Percentiles rank a stretch among this genome's conserved stretches.
These are phyloP conservation scores for Pseudocercospora ulei DNA, from an alignment of 2,329 filamentous ascomycete species.

Conservation along the genomic window DNA sequence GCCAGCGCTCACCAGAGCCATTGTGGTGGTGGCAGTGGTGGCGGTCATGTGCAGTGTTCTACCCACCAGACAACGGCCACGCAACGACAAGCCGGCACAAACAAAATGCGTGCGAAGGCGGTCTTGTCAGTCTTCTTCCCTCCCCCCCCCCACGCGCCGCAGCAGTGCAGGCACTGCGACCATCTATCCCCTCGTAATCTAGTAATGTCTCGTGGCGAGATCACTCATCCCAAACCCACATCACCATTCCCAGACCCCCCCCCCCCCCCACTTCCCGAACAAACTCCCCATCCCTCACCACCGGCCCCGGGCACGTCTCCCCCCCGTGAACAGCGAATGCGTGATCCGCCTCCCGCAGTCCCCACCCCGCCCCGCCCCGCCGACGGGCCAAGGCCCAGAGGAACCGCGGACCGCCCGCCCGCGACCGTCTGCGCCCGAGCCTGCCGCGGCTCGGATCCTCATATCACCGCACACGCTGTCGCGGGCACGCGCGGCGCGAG, in stretches of 20 bases:
- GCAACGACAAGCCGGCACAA: background rate
- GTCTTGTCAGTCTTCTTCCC: constrained; percentile 1
- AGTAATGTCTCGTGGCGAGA: constrained; percentile 14
- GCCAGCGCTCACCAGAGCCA: no score
- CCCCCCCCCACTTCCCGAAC: background rate
- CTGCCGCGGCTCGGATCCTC: no score
- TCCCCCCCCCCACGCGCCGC: constrained; percentile 1
- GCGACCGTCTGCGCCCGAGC: no score
- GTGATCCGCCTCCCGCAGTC: no score
- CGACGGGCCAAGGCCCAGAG: no score
- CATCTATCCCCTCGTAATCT: constrained; percentile 12
- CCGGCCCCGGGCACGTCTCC: no score
- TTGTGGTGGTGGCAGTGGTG: background rate
- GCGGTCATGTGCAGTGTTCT: constrained; percentile 1
- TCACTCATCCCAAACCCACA: constrained; percentile 3
- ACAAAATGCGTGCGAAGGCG: background rate
- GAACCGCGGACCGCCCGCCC: no score
- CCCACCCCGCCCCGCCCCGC: no score
- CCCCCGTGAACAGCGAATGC: no score
- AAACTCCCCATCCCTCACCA: background rate
- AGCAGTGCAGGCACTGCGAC: constrained; percentile 18
- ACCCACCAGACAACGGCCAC: constrained; percentile 1
- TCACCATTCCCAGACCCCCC: background rate
- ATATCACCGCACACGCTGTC: no score
- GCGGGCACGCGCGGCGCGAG: no score